These are phyloP conservation scores for Tylopilus sp. DNA, from an alignment of 1,284 basidiomycete genomes.

Conservation along the genomic window DNA sequence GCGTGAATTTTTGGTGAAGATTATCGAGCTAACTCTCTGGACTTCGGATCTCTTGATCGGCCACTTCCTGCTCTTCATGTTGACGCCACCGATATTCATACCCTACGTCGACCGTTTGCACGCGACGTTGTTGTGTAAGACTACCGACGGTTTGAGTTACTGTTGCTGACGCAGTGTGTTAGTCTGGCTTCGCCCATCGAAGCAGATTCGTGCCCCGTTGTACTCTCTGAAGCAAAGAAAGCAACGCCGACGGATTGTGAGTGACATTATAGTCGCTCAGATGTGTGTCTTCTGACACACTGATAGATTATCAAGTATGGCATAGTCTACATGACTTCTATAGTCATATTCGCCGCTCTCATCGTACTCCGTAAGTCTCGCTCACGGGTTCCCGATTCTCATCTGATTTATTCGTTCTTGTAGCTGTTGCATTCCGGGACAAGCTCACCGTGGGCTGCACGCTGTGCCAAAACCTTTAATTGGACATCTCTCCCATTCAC, in stretches of 20 bases:
- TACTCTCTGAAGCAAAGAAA: constrained; percentile 87
- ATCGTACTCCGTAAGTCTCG: constrained; percentile 66
- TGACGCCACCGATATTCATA: constrained; percentile 68
- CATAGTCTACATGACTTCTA: constrained; percentile 67
- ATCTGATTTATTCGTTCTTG: not conserved
- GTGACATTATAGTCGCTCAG: constrained; percentile 23
- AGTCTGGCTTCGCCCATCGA: constrained; percentile 85
- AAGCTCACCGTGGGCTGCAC: constrained; percentile 58
- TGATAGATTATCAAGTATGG: constrained; percentile 72
- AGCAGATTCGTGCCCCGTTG: constrained; percentile 91
- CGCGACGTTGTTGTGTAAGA: constrained; percentile 69
- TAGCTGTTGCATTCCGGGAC: constrained; percentile 61
- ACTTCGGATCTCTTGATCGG: constrained; percentile 70
- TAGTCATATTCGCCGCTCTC: constrained; percentile 75
- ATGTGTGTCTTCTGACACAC: constrained; percentile 5
- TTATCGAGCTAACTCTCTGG: constrained; percentile 78
- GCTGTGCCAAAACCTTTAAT: constrained; percentile 66
- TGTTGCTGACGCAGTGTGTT: constrained; percentile 15
- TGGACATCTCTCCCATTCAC: constrained; percentile 23
- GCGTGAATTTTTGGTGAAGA: constrained; percentile 87
- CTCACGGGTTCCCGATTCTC: not conserved
- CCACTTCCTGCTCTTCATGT: constrained; percentile 69
- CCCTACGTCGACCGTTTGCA: constrained; percentile 76
- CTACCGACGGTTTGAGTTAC: constrained; percentile 15
- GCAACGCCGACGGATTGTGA: constrained; percentile 83